Evolutionary conservation across 2,329 filamentous ascomycete species (phyloP), one percentile per base, ranked within the genome.

Genomic region (Penicillium oxalicum): DNA sequence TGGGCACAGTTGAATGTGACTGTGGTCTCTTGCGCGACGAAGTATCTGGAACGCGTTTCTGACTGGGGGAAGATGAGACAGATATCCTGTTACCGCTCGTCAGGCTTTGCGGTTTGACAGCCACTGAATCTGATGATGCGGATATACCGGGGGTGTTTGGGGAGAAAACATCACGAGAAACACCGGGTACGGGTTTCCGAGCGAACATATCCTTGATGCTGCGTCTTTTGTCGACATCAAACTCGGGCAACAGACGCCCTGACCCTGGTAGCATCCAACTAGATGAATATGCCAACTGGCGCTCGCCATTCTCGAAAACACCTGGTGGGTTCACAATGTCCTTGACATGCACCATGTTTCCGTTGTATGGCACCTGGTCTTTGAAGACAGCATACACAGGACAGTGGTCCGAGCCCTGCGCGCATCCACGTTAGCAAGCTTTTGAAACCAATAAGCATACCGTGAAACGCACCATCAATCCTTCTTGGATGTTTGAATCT

Each of bases 181-280:
- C 42, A 4, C 44, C 35, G 9, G 18, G 46, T 4, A 50, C n/a
- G 11, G 77, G 64, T 57, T 79, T 84, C 58, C 78, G 82, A 50
- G 75, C 76, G 64, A 97, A 96, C 93, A 98, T 97, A 62, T 95
- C 90, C 59, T 86, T 88, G 62, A 98, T 96, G 64, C 76, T 95
- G 56, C 82, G 81, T 18, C 93, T 82, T 50, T 85, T 84, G 62
- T 91, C 82, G 12, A 60, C 37, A 26, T 60, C 53, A 58, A 97
- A 97, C 59, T 96, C 91, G 1, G 89, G 86, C 48, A 96, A 86
- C 8, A 94, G 76, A 63, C 83, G 89, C 0, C 86, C 91, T 24
- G 91, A 97, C 47, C 87, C 75, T 2, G 86, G 79, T 9, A 91
- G 77, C 0, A 87, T 69, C 57, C 88, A 51, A 57, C 83, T 86